Evolutionary conservation across 495 filamentous ascomycete genomes (phyloP), one percentile per base, ranked within the genome.

Genomic region (Neurospora cerealis): DNA sequence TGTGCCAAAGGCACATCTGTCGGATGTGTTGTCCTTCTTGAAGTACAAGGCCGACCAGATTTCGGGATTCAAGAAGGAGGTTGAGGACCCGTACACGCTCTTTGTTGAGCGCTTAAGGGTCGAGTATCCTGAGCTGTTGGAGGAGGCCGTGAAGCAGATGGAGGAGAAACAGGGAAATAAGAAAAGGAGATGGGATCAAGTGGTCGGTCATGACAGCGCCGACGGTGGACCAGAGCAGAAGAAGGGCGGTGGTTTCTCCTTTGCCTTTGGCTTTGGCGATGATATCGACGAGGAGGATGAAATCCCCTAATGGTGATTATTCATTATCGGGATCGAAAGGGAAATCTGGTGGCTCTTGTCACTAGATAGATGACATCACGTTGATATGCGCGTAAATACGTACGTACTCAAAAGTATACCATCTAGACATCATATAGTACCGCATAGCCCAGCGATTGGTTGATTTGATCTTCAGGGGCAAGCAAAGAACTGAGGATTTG

Each of bases 181-280:
- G 78, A 97, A 94, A 81, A 87, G 93, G 70, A 96, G 92, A 78
- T 99, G 96, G 96, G 92, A 96, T 74, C 86, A 91, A 48, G 86
- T 93, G 69, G 88, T 93, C 17, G 88, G 86, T 3, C 77, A 80
- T 32, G 83, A 83, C 42, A 82, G 83, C 15, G 80, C 79, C 40
- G 83, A 81, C 3, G 81, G 83, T 71, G 81, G 75, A 11, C 75
- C 76, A 24, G 74, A 74, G 11, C 75, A 74, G 21, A 83, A 82
- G 73, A 83, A 83, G 73, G 80, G 74, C 44, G 85, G 86, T 48
- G 91, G 89, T 0, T 97, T 97, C 80, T 93, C 89, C 79, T 98
- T 98, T 85, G 91, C 90, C 10, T 90, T 90, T 79, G 83, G 83
- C 0, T 95, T 94, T 81, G 93, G 88, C 46, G 90, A 89, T 66